phyloP scores from a whole-genome alignment of 148 eudicot genomes.

The Dysphania ambrosioides region DNA sequence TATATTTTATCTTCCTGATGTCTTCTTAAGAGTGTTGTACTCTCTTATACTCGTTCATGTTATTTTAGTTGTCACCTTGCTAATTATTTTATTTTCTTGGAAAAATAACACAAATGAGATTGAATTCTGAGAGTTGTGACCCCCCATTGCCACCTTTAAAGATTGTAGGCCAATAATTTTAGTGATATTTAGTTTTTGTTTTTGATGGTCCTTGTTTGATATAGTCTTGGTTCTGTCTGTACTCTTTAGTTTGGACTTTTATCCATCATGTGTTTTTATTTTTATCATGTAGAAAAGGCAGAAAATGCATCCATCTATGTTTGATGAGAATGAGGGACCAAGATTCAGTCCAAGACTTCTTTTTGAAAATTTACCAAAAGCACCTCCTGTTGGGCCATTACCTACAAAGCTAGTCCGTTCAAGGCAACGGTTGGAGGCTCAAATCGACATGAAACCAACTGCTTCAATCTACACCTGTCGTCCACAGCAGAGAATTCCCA shows the following conservation, averaged over 20 bases:
- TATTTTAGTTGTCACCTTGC: neutral
- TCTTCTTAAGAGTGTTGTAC: neutral
- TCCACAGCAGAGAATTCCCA: constrained; percentile 45
- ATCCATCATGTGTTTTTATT: neutral
- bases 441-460: constrained; percentile 32
- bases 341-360: constrained; percentile 59
- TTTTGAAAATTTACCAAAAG: constrained; percentile 21
- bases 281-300: constrained; percentile 49
- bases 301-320: constrained; percentile 80
- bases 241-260: neutral
- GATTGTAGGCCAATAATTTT: neutral
- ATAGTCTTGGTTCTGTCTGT: neutral
- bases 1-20: no score
- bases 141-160: neutral
- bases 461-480: constrained; percentile 28
- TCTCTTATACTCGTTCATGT: neutral
- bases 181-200: neutral
- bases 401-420: constrained; percentile 24
- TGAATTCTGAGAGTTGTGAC: neutral
- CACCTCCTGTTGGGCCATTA: constrained; percentile 26
- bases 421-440: constrained; percentile 29
- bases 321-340: constrained; percentile 50
- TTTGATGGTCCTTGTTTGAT: neutral
- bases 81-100: neutral
- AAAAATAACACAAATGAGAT: neutral